phyloP scores from a whole-genome alignment of 345 rosid species.

The Eucalyptus pauciflora region DNA sequence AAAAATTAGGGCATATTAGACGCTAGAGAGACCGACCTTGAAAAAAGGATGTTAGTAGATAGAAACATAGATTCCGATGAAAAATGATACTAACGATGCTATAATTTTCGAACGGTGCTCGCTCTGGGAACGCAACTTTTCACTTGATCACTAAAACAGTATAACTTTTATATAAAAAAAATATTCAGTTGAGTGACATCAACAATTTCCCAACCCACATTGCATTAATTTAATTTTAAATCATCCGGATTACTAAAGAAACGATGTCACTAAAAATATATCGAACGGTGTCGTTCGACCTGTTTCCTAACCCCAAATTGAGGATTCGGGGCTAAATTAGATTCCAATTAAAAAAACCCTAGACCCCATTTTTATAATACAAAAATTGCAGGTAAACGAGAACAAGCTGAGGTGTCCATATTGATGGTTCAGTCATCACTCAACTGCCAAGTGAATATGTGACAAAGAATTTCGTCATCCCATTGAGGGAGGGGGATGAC shows the following conservation, averaged over 20 bases:
- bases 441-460: neutral
- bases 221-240: neutral
- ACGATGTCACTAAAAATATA: neutral
- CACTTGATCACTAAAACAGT: neutral
- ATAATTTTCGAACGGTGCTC: neutral
- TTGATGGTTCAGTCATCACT: neutral
- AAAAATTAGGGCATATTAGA: neutral
- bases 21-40: neutral
- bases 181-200: neutral
- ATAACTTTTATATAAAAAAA: neutral
- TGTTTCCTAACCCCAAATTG: neutral
- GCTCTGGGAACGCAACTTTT: neutral
- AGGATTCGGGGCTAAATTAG: neutral
- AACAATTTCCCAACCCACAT: neutral
- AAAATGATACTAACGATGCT: neutral
- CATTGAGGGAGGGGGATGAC: neutral
- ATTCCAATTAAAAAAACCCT: neutral
- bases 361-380: neutral
- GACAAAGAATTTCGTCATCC: neutral
- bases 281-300: neutral
- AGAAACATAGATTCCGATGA: neutral
- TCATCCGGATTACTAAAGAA: neutral
- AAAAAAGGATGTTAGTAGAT: neutral
- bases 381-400: neutral
- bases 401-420: neutral